phyloP scores from a whole-genome alignment of 768 basidiomycete genomes.

The Pisolithus albus region DNA sequence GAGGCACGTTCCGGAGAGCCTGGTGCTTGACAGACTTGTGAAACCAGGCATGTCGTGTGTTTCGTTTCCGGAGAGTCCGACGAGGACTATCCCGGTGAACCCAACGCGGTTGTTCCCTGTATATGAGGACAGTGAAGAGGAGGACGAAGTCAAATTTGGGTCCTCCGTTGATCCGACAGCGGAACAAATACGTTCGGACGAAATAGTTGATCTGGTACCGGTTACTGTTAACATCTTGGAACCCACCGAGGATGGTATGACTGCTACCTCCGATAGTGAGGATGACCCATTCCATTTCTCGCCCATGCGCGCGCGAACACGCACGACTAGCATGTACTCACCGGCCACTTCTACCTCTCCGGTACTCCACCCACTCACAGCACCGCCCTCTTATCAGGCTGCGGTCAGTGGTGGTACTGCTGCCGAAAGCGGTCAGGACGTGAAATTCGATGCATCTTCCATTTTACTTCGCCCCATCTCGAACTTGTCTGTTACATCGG shows the following conservation, averaged over 20 bases:
- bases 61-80: conserved; percentile 7
- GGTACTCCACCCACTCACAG: conserved; percentile 19
- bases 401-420: conserved; percentile 1
- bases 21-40: conserved; percentile 11
- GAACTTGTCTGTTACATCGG: conserved; percentile 9
- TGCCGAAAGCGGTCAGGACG: conserved; percentile 1
- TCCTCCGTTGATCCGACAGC: background rate
- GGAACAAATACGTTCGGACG: background rate
- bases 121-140: conserved; percentile 27
- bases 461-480: conserved; percentile 25
- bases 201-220: background rate
- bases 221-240: background rate
- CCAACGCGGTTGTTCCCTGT: conserved; percentile 24
- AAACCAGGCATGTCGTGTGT: conserved; percentile 5
- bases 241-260: conserved; percentile 4
- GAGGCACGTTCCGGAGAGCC: conserved; percentile 9
- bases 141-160: conserved; percentile 16
- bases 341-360: conserved; percentile 9
- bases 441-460: conserved; percentile 17
- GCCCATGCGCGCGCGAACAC: conserved; percentile 17
- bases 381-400: conserved; percentile 20
- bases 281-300: conserved; percentile 21
- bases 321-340: conserved; percentile 25
- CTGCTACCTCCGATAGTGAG: background rate
- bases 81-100: conserved; percentile 7